phyloP scores from a whole-genome alignment of 2,329 filamentous ascomycete species.

The Colletotrichum siamense region DNA sequence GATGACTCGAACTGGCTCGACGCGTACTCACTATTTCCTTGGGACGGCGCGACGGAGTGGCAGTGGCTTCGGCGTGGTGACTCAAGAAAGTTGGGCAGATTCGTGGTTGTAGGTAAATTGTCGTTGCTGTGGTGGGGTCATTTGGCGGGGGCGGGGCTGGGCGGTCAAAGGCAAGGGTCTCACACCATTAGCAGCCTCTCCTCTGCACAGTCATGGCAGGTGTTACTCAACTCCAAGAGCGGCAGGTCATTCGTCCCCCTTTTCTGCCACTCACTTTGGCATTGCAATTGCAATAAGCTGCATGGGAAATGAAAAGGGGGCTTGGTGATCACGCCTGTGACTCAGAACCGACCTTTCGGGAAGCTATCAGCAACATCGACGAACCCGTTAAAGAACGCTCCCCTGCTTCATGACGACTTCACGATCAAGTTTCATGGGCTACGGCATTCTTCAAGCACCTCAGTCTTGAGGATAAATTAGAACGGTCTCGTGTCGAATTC shows the following conservation, averaged over 20 bases:
- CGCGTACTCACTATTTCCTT: slow-evolving; percentile 5
- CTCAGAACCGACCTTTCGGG: not conserved
- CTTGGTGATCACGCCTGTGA: not conserved
- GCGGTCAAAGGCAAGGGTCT: slow-evolving; percentile 19
- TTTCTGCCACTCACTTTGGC: not conserved
- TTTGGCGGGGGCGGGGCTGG: slow-evolving; percentile 23
- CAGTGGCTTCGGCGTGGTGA: slow-evolving; percentile 11
- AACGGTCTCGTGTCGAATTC: not conserved
- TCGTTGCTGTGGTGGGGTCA: slow-evolving; percentile 20
- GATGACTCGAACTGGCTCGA: not conserved
- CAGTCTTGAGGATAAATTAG: not conserved
- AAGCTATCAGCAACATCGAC: not conserved
- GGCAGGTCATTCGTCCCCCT: not conserved
- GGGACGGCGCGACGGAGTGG: not conserved
- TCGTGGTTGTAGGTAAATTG: slow-evolving; percentile 13
- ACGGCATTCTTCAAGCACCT: not conserved
- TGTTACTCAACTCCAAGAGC: not conserved
- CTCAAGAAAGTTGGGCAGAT: slow-evolving; percentile 11
- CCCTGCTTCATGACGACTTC: not conserved
- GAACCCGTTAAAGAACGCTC: not conserved
- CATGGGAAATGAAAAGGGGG: not conserved
- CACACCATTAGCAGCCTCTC: not conserved
- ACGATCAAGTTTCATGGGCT: not conserved
- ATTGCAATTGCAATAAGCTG: not conserved
- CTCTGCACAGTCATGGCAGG: not conserved